These are phyloP conservation scores for Microbotryum scabiosae DNA, from an alignment of 1,284 basidiomycete genomes.

Conservation along the genomic window DNA sequence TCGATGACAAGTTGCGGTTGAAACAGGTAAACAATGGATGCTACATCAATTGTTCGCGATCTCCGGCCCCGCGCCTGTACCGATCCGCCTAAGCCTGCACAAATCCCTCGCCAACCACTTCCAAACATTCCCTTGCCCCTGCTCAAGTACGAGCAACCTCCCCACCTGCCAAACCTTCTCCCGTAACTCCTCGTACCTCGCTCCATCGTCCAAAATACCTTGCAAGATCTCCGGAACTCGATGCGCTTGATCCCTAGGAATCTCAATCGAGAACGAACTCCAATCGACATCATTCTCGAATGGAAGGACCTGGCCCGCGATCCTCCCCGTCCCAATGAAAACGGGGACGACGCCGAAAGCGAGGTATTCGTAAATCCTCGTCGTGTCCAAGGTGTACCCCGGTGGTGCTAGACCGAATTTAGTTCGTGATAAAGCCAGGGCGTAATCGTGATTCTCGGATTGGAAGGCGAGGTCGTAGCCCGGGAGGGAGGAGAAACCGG, in stretches of 20 bases:
- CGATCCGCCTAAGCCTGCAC: constrained; percentile 18
- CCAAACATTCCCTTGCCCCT: constrained; percentile 19
- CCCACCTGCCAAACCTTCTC: constrained; percentile 17
- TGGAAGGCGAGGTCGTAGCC: constrained; percentile 16
- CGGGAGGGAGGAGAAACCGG: constrained; percentile 21
- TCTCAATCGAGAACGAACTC: constrained; percentile 7
- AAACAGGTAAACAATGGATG: constrained; percentile 4
- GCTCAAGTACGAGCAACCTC: constrained; percentile 18
- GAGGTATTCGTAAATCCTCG: constrained; percentile 26
- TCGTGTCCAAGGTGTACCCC: constrained; percentile 28
- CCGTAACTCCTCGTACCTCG: constrained; percentile 19
- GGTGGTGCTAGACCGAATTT: constrained; percentile 22
- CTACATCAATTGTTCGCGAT: constrained; percentile 21
- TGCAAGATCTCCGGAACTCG: constrained; percentile 7
- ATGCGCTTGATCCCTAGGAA: constrained; percentile 20
- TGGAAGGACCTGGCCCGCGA: constrained; percentile 22
- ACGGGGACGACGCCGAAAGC: constrained; percentile 29
- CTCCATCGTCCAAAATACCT: neutral
- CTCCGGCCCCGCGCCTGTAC: constrained; percentile 6
- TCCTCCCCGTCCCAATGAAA: constrained; percentile 19
- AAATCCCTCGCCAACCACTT: constrained; percentile 15
- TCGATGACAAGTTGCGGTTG: constrained; percentile 24
- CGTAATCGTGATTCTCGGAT: constrained; percentile 22
- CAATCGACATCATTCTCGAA: constrained; percentile 22
- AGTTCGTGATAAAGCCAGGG: constrained; percentile 5